These are phyloP conservation scores for Pichia scutulata DNA, from an alignment of 805 yeast species.

Conservation along the genomic window DNA sequence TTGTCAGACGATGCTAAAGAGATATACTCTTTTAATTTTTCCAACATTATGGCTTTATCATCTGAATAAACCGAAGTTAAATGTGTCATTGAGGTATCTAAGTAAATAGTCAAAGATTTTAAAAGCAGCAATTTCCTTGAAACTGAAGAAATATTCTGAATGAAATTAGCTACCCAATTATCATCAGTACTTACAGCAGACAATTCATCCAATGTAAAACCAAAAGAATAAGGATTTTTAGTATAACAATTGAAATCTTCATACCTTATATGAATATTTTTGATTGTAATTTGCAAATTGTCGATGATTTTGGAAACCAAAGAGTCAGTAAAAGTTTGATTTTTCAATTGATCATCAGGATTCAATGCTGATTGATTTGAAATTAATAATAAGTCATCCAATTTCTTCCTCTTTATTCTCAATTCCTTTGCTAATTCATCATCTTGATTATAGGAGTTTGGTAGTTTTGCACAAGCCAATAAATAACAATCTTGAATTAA, in stretches of 20 bases:
- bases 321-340: constrained; percentile 80
- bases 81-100: constrained; percentile 58
- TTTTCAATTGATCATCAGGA: constrained; percentile 34
- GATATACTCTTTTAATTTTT: constrained; percentile 40
- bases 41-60: constrained; percentile 41
- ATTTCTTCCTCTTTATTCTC: constrained; percentile 57
- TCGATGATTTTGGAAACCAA: constrained; percentile 86
- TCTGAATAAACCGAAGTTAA: constrained; percentile 37
- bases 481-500: constrained; percentile 80
- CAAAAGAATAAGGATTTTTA: constrained; percentile 70
- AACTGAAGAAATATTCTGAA: constrained; percentile 56
- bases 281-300: constrained; percentile 84
- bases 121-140: constrained; percentile 74
- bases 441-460: constrained; percentile 45
- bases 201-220: constrained; percentile 74
- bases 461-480: constrained; percentile 66
- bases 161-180: constrained; percentile 78
- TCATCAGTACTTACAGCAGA: constrained; percentile 89
- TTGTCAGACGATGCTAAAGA: constrained; percentile 22
- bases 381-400: constrained; percentile 59
- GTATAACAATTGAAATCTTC: constrained; percentile 75
- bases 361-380: constrained; percentile 33
- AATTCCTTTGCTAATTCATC: constrained; percentile 54
- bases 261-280: constrained; percentile 84
- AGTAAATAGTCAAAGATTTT: constrained; percentile 68